These are phyloP conservation scores for Hymenoscyphus linearis DNA, from an alignment of 2,329 filamentous ascomycete species.

Conservation along the genomic window DNA sequence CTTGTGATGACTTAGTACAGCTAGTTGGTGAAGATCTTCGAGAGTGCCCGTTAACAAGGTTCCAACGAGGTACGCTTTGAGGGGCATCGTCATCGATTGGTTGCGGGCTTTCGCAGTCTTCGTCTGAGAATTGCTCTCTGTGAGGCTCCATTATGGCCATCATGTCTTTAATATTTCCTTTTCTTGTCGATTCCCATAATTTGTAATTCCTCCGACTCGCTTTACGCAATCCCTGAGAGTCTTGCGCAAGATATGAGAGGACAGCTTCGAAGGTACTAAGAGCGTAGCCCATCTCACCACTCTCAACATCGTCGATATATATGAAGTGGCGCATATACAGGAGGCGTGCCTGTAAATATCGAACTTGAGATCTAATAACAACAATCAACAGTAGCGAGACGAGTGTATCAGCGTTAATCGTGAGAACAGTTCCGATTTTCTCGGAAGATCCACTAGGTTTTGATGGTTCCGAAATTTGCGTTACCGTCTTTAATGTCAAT, in stretches of 20 bases:
- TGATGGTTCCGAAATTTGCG: conserved; percentile 55
- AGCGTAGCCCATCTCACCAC: conserved; percentile 91
- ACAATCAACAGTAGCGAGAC: conserved; percentile 89
- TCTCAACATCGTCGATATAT: conserved; percentile 96
- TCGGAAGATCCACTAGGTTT: conserved; percentile 33
- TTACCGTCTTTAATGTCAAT: conserved; percentile 68
- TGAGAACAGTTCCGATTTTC: conserved; percentile 46
- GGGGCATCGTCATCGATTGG: conserved; percentile 42
- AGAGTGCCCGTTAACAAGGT: conserved; percentile 21
- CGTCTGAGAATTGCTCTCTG: conserved; percentile 25
- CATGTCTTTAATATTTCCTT: conserved; percentile 71
- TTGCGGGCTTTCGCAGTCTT: conserved; percentile 24
- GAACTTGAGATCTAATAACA: conserved; percentile 83
- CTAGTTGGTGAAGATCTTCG: conserved; percentile 22
- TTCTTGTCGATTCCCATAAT: conserved; percentile 79
- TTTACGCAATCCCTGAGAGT: conserved; percentile 74
- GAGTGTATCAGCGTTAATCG: conserved; percentile 77
- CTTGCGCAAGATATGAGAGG: conserved; percentile 75
- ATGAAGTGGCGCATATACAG: conserved; percentile 97
- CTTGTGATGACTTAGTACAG: conserved; percentile 23
- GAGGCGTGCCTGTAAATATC: conserved; percentile 80
- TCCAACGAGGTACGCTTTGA: conserved; percentile 37
- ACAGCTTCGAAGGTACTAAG: conserved; percentile 95
- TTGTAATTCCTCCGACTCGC: conserved; percentile 82
- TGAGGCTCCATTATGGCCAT: conserved; percentile 74